phyloP scores from a whole-genome alignment of 257 asterid species.

The Solanum habrochaites region DNA sequence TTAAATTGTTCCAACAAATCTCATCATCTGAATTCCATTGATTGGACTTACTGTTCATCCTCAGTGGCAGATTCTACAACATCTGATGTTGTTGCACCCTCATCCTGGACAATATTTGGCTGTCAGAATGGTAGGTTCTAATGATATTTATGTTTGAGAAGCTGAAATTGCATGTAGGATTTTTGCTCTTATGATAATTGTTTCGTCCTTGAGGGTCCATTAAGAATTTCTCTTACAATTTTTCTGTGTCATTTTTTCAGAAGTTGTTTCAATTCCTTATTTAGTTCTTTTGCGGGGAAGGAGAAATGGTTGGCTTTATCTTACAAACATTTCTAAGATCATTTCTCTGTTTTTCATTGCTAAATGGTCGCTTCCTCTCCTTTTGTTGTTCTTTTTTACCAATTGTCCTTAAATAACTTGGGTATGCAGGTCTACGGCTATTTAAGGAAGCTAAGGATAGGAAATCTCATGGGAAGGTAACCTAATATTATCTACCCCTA shows the following conservation, averaged over 20 bases:
- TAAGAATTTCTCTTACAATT: not conserved
- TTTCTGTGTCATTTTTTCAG: not conserved
- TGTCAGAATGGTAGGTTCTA: conserved; percentile 75
- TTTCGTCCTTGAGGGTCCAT: not conserved
- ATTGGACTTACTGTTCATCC: conserved; percentile 77
- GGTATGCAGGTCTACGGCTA: conserved; percentile 63
- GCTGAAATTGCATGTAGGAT: not conserved
- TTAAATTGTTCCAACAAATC: conserved; percentile 45
- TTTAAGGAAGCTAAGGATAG: conserved; percentile 91
- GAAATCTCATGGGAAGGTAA: conserved; percentile 62
- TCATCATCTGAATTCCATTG: conserved; percentile 35
- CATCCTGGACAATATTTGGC: conserved; percentile 96
- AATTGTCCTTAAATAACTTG: conserved; percentile 1
- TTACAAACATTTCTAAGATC: not conserved
- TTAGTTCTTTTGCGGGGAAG: not conserved
- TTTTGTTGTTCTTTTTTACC: not conserved
- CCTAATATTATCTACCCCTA: not conserved
- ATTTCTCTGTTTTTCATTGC: not conserved
- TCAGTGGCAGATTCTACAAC: conserved; percentile 54
- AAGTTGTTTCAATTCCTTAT: not conserved
- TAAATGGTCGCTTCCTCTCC: not conserved
- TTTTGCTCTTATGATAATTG: not conserved
- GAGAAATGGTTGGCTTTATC: not conserved
- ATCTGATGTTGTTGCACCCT: conserved; percentile 87
- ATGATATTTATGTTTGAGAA: conserved; percentile 9